A percentile compares a stretch with the other conserved stretches of the same genome.
Conservation (phyloP, 2,329 filamentous ascomycete species). For the Anisogramma anomala region DNA sequence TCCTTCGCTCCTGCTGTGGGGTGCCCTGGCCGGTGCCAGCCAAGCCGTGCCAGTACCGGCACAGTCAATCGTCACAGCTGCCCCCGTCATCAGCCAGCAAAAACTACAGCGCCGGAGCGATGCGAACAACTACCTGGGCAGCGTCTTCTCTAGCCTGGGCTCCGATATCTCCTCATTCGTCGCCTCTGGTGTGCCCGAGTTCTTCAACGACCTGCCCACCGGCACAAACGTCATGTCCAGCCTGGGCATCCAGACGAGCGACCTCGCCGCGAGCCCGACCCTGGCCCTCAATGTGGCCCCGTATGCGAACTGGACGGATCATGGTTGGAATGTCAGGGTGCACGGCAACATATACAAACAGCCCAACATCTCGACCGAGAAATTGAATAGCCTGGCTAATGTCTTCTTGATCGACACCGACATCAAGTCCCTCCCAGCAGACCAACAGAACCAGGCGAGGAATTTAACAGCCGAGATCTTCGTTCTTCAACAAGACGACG, state of each 20-base stretch:
- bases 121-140: conserved; percentile 38
- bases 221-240: conserved; percentile 48
- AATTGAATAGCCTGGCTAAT: conserved; percentile 58
- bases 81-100: conserved; percentile 21
- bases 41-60: conserved; percentile 15
- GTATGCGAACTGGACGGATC: conserved; percentile 68
- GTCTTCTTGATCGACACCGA: conserved; percentile 56
- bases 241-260: conserved; percentile 45
- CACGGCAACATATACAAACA: conserved; percentile 76
- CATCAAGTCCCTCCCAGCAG: conserved; percentile 45
- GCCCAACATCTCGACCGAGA: conserved; percentile 53
- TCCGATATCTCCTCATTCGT: conserved; percentile 48
- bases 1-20: conserved; percentile 3
- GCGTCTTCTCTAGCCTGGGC: conserved; percentile 39
- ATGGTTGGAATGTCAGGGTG: conserved; percentile 64
- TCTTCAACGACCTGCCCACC: conserved; percentile 55
- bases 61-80: conserved; percentile 20
- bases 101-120: conserved; percentile 25
- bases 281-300: conserved; percentile 60
- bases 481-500: conserved; percentile 58
- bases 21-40: conserved; percentile 10
- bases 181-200: conserved; percentile 53
- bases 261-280: conserved; percentile 52
- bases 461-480: conserved; percentile 65
- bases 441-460: conserved; percentile 54